Percentiles rank a stretch among this genome's conserved stretches.
Conservation (phyloP, 2,329 filamentous ascomycete species). For the Neonectria sp. region DNA sequence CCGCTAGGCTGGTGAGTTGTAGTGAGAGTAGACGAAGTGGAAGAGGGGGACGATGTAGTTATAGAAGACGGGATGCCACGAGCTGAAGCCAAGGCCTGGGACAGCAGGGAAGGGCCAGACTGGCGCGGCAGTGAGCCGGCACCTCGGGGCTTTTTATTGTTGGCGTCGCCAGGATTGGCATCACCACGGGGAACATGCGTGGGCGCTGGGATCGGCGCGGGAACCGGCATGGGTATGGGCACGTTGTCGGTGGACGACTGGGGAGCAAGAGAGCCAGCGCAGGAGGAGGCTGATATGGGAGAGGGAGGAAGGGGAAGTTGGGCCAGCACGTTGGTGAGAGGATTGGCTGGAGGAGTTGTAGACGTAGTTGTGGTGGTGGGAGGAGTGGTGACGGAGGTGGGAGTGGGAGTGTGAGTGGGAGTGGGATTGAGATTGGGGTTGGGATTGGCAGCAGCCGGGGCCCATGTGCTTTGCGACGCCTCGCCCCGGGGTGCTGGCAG, state of each 20-base stretch:
- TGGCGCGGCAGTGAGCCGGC: constrained; percentile 57
- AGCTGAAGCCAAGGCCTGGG: constrained; percentile 72
- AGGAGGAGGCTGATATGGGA: constrained; percentile 31
- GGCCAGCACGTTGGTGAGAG: constrained; percentile 30
- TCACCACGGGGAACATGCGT: constrained; percentile 40
- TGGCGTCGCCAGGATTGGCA: constrained; percentile 41
- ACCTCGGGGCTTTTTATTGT: constrained; percentile 64
- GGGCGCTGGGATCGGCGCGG: constrained; percentile 29
- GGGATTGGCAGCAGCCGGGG: constrained; percentile 43
- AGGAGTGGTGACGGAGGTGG: constrained; percentile 36
- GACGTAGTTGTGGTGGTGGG: constrained; percentile 35
- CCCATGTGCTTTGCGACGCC: constrained; percentile 37
- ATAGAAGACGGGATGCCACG: constrained; percentile 61
- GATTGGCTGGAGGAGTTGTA: constrained; percentile 36
- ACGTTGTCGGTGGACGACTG: constrained; percentile 40
- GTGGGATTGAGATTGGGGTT: constrained; percentile 34
- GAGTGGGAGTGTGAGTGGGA: constrained; percentile 31
- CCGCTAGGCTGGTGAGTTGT: constrained; percentile 29
- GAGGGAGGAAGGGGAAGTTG: constrained; percentile 31
- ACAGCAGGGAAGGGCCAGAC: constrained; percentile 69
- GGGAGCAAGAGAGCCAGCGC: constrained; percentile 14
- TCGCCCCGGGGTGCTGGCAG: constrained; percentile 30
- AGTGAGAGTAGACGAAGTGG: constrained; percentile 14
- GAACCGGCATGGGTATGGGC: constrained; percentile 45
- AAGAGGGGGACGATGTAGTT: constrained; percentile 21